Percentiles rank a stretch among this genome's conserved stretches.
Conservation (phyloP, 495 filamentous ascomycete genomes). For the Rusavskia elegans region DNA sequence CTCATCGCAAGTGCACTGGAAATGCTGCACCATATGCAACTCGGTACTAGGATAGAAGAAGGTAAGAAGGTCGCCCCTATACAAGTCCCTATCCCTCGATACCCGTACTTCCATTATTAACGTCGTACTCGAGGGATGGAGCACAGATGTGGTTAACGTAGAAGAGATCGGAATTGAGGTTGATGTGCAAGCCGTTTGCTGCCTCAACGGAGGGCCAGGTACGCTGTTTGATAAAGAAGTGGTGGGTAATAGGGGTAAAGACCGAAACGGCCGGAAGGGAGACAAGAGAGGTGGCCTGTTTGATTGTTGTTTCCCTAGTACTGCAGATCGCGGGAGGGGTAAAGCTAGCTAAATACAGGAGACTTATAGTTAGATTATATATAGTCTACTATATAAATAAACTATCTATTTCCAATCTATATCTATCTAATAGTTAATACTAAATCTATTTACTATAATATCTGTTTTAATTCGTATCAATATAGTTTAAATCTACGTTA, state of each 20-base stretch:
- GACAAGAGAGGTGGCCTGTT: slow-evolving; percentile 37
- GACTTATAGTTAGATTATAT: too few relatives aligned
- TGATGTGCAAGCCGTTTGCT: slow-evolving; percentile 32
- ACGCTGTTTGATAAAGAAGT: slow-evolving; percentile 18
- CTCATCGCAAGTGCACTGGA: slow-evolving; percentile 37
- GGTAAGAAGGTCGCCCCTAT: slow-evolving; percentile 39
- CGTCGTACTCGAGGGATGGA: slow-evolving; percentile 46
- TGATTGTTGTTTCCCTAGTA: too few relatives aligned
- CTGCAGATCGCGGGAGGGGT: too few relatives aligned
- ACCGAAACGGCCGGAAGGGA: slow-evolving; percentile 35
- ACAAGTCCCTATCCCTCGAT: slow-evolving; percentile 24
- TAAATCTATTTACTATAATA: too few relatives aligned
- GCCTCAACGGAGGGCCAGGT: slow-evolving; percentile 46
- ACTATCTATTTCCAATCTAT: too few relatives aligned
- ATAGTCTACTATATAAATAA: too few relatives aligned
- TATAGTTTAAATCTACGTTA: too few relatives aligned
- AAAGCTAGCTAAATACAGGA: too few relatives aligned
- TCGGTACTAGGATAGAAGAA: slow-evolving; percentile 57
- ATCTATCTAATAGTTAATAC: too few relatives aligned
- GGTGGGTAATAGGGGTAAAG: slow-evolving; percentile 36
- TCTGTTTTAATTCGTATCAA: too few relatives aligned
- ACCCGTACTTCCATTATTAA: slow-evolving; percentile 34
- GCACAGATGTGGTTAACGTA: slow-evolving; percentile 49
- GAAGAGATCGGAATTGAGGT: slow-evolving; percentile 46
- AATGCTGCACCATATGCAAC: slow-evolving; percentile 47